Evolutionary conservation across 2,329 filamentous ascomycete genomes (phyloP), one percentile per base, ranked within the genome.

Genomic region (Alternaria gansuensis): DNA sequence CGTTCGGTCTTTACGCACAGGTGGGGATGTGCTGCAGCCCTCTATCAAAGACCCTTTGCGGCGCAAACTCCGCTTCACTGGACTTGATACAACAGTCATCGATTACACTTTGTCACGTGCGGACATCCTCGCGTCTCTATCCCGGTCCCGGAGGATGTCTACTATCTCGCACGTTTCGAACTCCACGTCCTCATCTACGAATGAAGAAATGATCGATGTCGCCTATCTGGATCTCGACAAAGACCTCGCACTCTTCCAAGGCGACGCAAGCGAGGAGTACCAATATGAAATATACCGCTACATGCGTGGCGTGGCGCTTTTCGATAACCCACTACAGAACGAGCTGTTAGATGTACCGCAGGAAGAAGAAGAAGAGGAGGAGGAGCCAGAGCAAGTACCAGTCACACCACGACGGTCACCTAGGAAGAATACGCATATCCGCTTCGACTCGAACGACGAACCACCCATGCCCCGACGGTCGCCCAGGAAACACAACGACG

Each of bases 91-190:
- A 1, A 89, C 87, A 0, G 82, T 90, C 24, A 90, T 90, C 64
- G 87, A 90, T 72, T 90, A 89, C 73, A 89, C 87, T 1, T 81
- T 89, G 34, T 88, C 87, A 1, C 83, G 87, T n/a, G 86, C 85
- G 2, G 80, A 82, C 24, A 77, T 88, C 61, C 37, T 68, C 2
- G 31, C 62, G 3, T 51, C 65, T 2, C 52, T 60, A 5, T 59
- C 40, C 24, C 58, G 34, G 44, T 36, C 44, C 21, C 44, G 29
- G 14, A 57, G 51, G 23, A 60, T 40, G 0, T 64, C 69, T 4
- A 58, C 54, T 6, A 36, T 59, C n/a, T 65, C 62, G 11, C 64
- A 59, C n/a, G 34, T 52, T 23, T 50, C 54, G 3, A 29, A 31
- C 23, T 52, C 66, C 3, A 59, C 57, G 2, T 28, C 57, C 8